Evolutionary conservation across 768 basidiomycete genomes (phyloP).

Genomic region (Mycena alexandri): DNA sequence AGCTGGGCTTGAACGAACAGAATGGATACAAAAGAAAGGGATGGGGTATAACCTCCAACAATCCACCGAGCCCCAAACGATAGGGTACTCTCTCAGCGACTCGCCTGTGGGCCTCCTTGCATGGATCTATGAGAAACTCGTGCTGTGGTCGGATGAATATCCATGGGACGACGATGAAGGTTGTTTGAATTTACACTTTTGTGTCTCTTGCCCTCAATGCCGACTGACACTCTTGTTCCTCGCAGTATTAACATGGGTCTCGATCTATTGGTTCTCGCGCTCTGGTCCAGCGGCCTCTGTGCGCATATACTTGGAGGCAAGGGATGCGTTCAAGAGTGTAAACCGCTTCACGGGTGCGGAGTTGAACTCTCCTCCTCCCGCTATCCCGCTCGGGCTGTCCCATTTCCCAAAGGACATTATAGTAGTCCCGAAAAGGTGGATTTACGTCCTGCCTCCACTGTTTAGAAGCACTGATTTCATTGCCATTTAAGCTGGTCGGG

Average conservation of each 20-base stretch:
- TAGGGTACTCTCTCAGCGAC: constrained; percentile 27
- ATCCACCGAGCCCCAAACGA: constrained; percentile 19
- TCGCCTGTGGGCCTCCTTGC: constrained; percentile 21
- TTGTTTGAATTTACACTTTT: too few species aligned
- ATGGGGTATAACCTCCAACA: constrained; percentile 3
- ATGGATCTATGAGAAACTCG: constrained; percentile 31
- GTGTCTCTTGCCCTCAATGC: too few species aligned
- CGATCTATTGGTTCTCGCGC: constrained; percentile 47
- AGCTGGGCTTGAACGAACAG: constrained; percentile 8
- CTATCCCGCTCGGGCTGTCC: constrained; percentile 25
- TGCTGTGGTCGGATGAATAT: constrained; percentile 21
- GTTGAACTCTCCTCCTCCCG: constrained; percentile 3
- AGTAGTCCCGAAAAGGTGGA: constrained; percentile 15
- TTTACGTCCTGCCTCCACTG: too few species aligned
- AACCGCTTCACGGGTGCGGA: too few species aligned
- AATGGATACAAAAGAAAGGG: neutral
- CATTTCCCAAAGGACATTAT: constrained; percentile 19
- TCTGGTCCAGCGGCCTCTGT: constrained; percentile 43
- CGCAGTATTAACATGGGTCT: constrained; percentile 46
- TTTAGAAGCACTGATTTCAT: too few species aligned
- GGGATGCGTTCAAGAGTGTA: too few species aligned
- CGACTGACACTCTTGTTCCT: too few species aligned
- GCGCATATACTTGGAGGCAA: constrained; percentile 37
- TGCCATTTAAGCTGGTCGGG: too few species aligned
- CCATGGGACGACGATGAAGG: constrained; percentile 28